These are phyloP conservation scores for Glutinoglossum americanum DNA, from an alignment of 495 filamentous ascomycete genomes.

Conservation along the genomic window DNA sequence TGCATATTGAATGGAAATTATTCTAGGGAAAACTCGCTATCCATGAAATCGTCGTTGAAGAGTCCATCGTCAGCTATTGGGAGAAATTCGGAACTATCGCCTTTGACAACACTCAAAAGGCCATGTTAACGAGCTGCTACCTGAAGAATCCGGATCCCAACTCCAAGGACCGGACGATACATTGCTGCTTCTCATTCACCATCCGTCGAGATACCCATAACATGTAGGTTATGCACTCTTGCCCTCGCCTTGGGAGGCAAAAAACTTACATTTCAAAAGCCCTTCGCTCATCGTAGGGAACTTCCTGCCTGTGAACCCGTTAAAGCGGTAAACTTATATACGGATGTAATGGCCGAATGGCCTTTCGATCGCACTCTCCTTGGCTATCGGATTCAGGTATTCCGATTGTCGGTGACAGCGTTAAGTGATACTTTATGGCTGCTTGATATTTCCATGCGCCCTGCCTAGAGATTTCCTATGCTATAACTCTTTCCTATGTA, in stretches of 20 bases:
- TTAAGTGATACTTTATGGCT: not conserved
- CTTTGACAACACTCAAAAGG: conserved; percentile 89
- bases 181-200: conserved; percentile 94
- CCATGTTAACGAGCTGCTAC: conserved; percentile 82
- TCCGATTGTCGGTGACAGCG: not conserved
- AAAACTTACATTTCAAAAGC: conserved; percentile 23
- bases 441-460: not conserved
- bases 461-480: not conserved
- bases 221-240: conserved; percentile 42
- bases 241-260: not conserved
- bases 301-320: conserved; percentile 54
- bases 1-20: not conserved
- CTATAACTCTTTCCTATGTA: not conserved
- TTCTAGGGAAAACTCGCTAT: conserved; percentile 75
- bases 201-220: conserved; percentile 87
- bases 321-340: conserved; percentile 10
- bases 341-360: not conserved
- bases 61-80: conserved; percentile 91
- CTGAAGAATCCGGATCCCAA: conserved; percentile 67
- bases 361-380: not conserved
- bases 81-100: conserved; percentile 98
- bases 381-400: not conserved
- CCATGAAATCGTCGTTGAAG: conserved; percentile 87
- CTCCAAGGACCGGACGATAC: conserved; percentile 49
- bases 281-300: conserved; percentile 91